A percentile compares a stretch with the other conserved stretches of the same genome.
phyloP scores from a whole-genome alignment of 352 stramenopile genomes.

The Phytophthora vignae region DNA sequence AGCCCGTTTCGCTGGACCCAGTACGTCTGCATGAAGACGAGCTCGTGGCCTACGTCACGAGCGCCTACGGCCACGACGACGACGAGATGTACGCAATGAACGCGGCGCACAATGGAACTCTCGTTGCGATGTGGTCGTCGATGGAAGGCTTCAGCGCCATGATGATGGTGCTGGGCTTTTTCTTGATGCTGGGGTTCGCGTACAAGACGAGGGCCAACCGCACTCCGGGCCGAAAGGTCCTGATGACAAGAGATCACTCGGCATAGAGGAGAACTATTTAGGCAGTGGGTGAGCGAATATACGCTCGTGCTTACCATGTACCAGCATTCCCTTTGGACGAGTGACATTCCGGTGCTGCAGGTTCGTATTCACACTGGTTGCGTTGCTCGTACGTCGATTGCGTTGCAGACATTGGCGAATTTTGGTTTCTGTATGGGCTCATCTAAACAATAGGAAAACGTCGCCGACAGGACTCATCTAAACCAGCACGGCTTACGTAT shows the following conservation, averaged over 20 bases:
- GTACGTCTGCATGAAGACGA: constrained; percentile 54
- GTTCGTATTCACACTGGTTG: not conserved
- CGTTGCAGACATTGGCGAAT: not conserved
- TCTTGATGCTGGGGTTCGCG: constrained; percentile 33
- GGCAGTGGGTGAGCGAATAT: not conserved
- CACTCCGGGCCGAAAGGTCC: constrained; percentile 18
- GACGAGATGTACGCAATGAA: constrained; percentile 60
- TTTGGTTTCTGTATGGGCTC: not conserved
- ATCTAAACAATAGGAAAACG: not conserved
- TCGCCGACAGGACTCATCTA: no score
- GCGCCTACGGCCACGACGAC: constrained; percentile 60
- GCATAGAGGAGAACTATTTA: constrained; percentile 13
- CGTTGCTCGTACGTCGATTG: not conserved
- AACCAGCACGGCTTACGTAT: no score
- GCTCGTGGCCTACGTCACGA: constrained; percentile 63
- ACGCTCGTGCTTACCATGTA: not conserved
- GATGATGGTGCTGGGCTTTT: constrained; percentile 39
- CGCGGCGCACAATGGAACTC: constrained; percentile 51
- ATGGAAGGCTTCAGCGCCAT: constrained; percentile 50
- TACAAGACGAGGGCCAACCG: constrained; percentile 40
- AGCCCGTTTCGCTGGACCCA: constrained; percentile 57
- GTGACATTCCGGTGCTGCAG: constrained; percentile 16
- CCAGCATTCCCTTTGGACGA: constrained; percentile 14
- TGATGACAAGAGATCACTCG: constrained; percentile 31
- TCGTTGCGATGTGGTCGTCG: constrained; percentile 47